Base-by-base conservation (phyloP, 2,329 filamentous ascomycete species). In the Monilinia polystroma region DNA sequence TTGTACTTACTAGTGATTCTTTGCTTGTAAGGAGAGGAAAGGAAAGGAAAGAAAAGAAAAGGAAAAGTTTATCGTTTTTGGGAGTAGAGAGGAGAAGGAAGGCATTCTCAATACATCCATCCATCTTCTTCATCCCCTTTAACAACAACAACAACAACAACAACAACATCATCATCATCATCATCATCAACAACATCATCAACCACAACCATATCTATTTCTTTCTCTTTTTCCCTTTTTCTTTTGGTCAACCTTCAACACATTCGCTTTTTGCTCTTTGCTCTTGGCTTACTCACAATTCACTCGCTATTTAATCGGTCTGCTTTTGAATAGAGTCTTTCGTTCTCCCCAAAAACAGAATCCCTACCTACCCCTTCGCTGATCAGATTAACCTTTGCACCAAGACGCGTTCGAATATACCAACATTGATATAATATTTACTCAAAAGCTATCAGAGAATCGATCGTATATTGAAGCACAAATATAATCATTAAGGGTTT, bases 401-500 rank as follows among this genome's bases (percentile, higher is more conserved):
- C 29, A 32, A 60, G 52, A 66, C 23, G 35, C 54, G 23, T 38
- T 35, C 23, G 32, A 11, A 26, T n/a, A 32, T 12, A 14, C 18
- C 47, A 14, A 43, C 20, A 35, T 51, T 35, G 29, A 51, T 54
- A 52, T 29, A 41, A 10, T 41, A 51, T 51, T 51, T 14, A 20
- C 20, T 35, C 18, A 5, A 23, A 16, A 18, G 2, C 32, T 4
- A n/a, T 12, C 57, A 49, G 20, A 49, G 57, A 20, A 18, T 60
- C 12, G n/a, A 18, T 23, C 6, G 3, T 23, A 49, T 20, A 51
- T 51, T 60, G 57, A 38, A 18, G 14, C 47, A 53, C 23, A 60
- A n/a, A 51, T 45, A 49, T 10, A 41, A 18, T 16, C 49, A 45
- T 66, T 1, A 64, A 62, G 72, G 70, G 72, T 72, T 73, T 71